Base-by-base conservation (phyloP, 164 flowering plant species). In the Litsea cubeba region DNA sequence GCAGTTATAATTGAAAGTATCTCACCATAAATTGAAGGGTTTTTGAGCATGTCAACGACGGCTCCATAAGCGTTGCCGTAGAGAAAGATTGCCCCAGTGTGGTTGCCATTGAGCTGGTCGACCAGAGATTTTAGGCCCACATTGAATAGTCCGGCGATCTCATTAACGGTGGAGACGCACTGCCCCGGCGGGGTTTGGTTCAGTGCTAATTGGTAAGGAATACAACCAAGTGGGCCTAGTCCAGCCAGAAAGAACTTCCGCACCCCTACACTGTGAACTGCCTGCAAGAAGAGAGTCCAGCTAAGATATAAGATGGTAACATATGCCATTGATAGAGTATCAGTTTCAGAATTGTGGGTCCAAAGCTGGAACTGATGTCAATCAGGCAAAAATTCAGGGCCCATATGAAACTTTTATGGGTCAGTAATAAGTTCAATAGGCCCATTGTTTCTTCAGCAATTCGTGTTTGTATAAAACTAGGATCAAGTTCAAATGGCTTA, bases 161-260 rank as follows among this genome's bases (percentile, higher is more conserved):
- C 79, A 72, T 95, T 93, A 3, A 86, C 95, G 23, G 74, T 71
- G 62, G 85, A 83, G 2, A 84, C 82, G 70, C 97, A 95, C 58
- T 86, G 77, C 2, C 86, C 97, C 0, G 79, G 79, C 0, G 81
- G 85, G 22, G 87, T 86, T 49, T 71, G 78, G 2, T 89, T 87
- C 0, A 77, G 73, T 2, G 93, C 95, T 50, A 83, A 58, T 40
- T 88, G 94, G 72, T 82, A 87, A 11, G 97, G 91, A 57, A 90
- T 88, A 83, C 97, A 92, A 18, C 95, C 95, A 28, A 92, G 78
- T n/a, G 91, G 89, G 20, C 89, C 92, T 3, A 91, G 23, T 70
- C 95, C 98, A 0, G 86, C 86, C 22, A 92, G 30, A 12, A 89
- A 71, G 78, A 95, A 89, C 79, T 91, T 95, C 79, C 94, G 82